Conservation (phyloP, 768 basidiomycete species). For the Pleurotus tuoliensis region DNA sequence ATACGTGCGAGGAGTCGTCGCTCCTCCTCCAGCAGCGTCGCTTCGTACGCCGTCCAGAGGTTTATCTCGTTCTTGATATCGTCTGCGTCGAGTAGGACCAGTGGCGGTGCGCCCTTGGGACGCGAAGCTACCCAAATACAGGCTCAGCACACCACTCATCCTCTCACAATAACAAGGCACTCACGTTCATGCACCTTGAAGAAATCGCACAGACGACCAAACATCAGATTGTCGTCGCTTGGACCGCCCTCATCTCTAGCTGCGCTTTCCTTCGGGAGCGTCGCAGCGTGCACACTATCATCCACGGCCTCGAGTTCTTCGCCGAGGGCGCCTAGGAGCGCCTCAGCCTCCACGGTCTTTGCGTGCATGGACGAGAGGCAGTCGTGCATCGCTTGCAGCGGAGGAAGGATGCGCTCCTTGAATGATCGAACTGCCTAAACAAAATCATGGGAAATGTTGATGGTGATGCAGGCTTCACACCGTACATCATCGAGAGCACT, state of each 20-base stretch:
- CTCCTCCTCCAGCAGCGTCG: conserved; percentile 12
- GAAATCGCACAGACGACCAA: conserved; percentile 13
- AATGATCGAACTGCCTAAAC: conserved; percentile 18
- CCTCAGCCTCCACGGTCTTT: conserved; percentile 23
- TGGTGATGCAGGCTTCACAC: background rate
- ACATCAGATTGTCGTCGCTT: conserved; percentile 12
- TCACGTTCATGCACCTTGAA: conserved; percentile 16
- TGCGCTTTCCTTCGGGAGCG: background rate
- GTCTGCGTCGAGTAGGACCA: conserved; percentile 18
- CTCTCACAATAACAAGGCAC: background rate
- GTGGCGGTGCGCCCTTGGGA: conserved; percentile 15
- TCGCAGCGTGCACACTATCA: conserved; percentile 10
- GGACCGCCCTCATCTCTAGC: too few relatives aligned
- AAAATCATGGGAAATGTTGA: too few relatives aligned
- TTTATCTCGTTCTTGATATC: conserved; percentile 19
- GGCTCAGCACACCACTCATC: background rate
- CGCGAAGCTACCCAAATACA: conserved; percentile 12
- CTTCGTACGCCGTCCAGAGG: background rate
- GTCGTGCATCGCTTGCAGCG: conserved; percentile 20
- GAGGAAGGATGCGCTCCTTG: conserved; percentile 17
- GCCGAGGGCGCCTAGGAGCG: conserved; percentile 25
- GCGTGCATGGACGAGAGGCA: conserved; percentile 14
- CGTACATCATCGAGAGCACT: conserved; percentile 22
- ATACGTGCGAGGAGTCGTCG: conserved; percentile 13
- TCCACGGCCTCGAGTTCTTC: conserved; percentile 28